Evolutionary conservation across 2,329 filamentous ascomycete genomes (phyloP).

Genomic region (Fusarium sp.): DNA sequence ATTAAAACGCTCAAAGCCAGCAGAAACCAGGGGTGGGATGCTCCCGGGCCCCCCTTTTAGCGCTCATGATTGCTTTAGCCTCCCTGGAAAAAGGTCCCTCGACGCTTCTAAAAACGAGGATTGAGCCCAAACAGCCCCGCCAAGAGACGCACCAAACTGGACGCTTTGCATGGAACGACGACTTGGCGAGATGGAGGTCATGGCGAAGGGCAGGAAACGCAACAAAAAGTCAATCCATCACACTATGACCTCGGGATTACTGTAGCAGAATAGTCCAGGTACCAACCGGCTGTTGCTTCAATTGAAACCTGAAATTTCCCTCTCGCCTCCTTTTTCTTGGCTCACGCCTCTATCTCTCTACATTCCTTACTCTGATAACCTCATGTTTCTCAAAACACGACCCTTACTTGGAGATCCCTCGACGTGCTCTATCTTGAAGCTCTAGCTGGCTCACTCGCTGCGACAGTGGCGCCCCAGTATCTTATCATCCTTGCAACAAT

Average conservation of each 20-base stretch:
- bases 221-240: constrained; percentile 40
- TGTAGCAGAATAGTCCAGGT: background rate
- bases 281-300: constrained; percentile 22
- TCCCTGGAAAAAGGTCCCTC: constrained; percentile 30
- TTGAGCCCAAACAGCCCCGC: constrained; percentile 32
- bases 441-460: constrained; percentile 37
- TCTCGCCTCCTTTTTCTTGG: constrained; percentile 27
- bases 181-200: constrained; percentile 39
- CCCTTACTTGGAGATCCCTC: constrained; percentile 7
- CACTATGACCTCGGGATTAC: constrained; percentile 4
- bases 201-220: constrained; percentile 31
- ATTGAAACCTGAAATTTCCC: constrained; percentile 24
- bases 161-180: constrained; percentile 23
- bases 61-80: constrained; percentile 22
- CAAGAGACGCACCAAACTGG: constrained; percentile 20
- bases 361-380: constrained; percentile 44
- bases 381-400: constrained; percentile 16
- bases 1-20: constrained; percentile 34
- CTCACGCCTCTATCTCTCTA: constrained; percentile 15
- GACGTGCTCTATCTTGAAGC: constrained; percentile 37
- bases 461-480: constrained; percentile 36
- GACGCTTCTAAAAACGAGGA: constrained; percentile 23
- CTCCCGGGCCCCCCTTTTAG: constrained; percentile 33
- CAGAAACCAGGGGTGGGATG: constrained; percentile 28
- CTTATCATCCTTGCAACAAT: constrained; percentile 41